Conservation (phyloP, 257 asterid genomes). For the Rauvolfia tetraphylla region DNA sequence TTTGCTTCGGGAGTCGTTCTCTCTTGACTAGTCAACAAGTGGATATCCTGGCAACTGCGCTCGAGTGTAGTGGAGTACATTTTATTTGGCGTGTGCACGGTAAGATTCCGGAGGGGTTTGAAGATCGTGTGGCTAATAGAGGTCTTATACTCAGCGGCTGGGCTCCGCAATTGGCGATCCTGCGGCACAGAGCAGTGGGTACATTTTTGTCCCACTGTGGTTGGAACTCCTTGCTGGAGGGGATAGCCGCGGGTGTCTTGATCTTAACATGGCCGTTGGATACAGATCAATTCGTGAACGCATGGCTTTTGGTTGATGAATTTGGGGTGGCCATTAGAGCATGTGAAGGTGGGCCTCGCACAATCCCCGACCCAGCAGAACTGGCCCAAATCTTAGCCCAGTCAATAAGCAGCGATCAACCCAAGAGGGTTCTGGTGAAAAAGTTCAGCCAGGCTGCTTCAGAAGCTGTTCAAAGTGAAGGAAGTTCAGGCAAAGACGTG, state of each 20-base stretch:
- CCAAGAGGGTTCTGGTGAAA: not conserved
- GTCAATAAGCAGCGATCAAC: not conserved
- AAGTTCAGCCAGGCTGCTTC: slow-evolving; percentile 2
- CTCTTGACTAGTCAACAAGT: slow-evolving; percentile 9
- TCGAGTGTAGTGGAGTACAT: slow-evolving; percentile 25
- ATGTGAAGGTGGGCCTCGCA: slow-evolving; percentile 7
- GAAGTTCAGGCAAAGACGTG: slow-evolving; percentile 20
- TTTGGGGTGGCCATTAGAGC: slow-evolving; percentile 12
- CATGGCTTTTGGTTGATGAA: slow-evolving; percentile 13
- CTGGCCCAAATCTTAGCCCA: slow-evolving; percentile 10
- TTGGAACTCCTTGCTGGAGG: slow-evolving; percentile 17
- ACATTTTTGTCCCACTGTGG: slow-evolving; percentile 22
- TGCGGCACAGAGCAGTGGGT: slow-evolving; percentile 16
- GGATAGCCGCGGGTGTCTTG: slow-evolving; percentile 12
- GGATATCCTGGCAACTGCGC: slow-evolving; percentile 5
- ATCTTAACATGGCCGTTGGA: slow-evolving; percentile 23
- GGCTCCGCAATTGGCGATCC: slow-evolving; percentile 26
- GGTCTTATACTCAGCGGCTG: slow-evolving; percentile 26
- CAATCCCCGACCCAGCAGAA: slow-evolving; percentile 4
- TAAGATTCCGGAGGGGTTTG: slow-evolving; percentile 7
- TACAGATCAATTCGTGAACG: slow-evolving; percentile 14
- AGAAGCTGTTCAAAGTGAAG: slow-evolving; percentile 8
- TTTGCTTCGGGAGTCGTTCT: slow-evolving; percentile 24
- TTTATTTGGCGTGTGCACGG: slow-evolving; percentile 26
- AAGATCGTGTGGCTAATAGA: slow-evolving; percentile 22